Base-by-base conservation (phyloP, 495 filamentous ascomycete genomes). In the Xylaria cubensis region DNA sequence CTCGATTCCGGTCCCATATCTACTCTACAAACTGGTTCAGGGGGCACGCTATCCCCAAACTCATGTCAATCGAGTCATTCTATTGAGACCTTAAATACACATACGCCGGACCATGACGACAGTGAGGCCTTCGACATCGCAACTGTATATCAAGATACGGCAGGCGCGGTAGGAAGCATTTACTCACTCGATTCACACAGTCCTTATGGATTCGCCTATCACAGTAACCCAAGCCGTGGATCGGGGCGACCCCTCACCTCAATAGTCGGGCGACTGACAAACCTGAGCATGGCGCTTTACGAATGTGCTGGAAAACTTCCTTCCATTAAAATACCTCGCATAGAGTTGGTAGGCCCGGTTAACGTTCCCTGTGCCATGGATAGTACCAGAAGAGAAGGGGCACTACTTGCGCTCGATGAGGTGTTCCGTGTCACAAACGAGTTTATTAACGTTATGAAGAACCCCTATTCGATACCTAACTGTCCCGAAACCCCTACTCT, bases 261-360 rank as follows among this genome's bases (percentile, higher is more conserved):
- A 4, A 55, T 58, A 24, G 21, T 51, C 39, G 41, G 56, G 48
- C 39, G 62, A 21, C 68, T 74, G n/a, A 48, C 58, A 4, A 42
- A 24, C 32, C 70, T 74, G 8, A 73, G 59, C 44, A 36, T 72
- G 36, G 64, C 59, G 1, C 48, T 74, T 17, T 46, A 67, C 62
- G 72, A 74, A 32, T 72, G 62, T 58, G 59, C 71, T 3, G 59
- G 69, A 9, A 73, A 67, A 55, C 50, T 74, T 26, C 71, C 69
- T 4, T 73, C 48, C 24, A 56, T 67, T n/a, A 61, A 55, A 21
- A 36, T 10, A 59, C 0, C 36, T 24, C 56, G 21, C 3, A 32
- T 0, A 15, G 32, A 66, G 15, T 17, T 29, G 29, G 19, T 15
- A 34, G 26, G 44, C 1, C 1, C 13, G n/a, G 21, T 9, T 5